These are phyloP conservation scores for Cladochytrium replicatum DNA, from an alignment of 192 early-diverging fungal species.

Conservation along the genomic window DNA sequence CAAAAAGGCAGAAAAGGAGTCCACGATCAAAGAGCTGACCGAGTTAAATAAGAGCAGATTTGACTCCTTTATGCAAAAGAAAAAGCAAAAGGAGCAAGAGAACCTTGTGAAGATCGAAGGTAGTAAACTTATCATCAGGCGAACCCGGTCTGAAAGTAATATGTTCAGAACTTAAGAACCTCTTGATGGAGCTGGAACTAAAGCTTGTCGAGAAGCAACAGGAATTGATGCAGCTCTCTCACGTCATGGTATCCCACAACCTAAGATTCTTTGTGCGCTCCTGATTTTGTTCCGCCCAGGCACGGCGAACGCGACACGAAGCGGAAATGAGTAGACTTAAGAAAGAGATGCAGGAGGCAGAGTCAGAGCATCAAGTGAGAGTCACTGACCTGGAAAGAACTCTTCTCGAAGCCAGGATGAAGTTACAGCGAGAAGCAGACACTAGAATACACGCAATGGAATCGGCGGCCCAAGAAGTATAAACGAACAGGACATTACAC, in stretches of 20 bases:
- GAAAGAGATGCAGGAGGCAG: slow-evolving; percentile 31
- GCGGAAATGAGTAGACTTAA: slow-evolving; percentile 25
- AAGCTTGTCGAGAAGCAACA: slow-evolving; percentile 33
- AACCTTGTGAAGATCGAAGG: slow-evolving; percentile 31
- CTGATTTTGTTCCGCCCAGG: slow-evolving; percentile 6
- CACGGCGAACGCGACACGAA: slow-evolving; percentile 30
- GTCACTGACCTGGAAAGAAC: slow-evolving; percentile 27
- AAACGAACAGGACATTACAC: not conserved
- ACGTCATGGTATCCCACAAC: slow-evolving; percentile 23
- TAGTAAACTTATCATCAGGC: slow-evolving; percentile 1
- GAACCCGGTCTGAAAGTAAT: not conserved
- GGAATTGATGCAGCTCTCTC: slow-evolving; percentile 31
- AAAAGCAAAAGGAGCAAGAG: slow-evolving; percentile 17
- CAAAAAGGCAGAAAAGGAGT: slow-evolving; percentile 38
- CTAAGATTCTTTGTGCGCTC: not conserved
- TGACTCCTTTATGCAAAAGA: slow-evolving; percentile 20
- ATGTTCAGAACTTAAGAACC: slow-evolving; percentile 12
- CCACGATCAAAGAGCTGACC: slow-evolving; percentile 27
- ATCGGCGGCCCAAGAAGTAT: slow-evolving; percentile 37
- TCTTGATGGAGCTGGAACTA: slow-evolving; percentile 22
- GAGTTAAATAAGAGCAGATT: slow-evolving; percentile 28
- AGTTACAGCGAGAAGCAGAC: slow-evolving; percentile 44
- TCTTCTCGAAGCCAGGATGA: slow-evolving; percentile 37
- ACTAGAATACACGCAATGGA: slow-evolving; percentile 38
- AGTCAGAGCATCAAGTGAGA: slow-evolving; percentile 20